These are phyloP conservation scores for Lolium rigidum DNA, from an alignment of 176 grass and related monocot species.

Conservation along the genomic window DNA sequence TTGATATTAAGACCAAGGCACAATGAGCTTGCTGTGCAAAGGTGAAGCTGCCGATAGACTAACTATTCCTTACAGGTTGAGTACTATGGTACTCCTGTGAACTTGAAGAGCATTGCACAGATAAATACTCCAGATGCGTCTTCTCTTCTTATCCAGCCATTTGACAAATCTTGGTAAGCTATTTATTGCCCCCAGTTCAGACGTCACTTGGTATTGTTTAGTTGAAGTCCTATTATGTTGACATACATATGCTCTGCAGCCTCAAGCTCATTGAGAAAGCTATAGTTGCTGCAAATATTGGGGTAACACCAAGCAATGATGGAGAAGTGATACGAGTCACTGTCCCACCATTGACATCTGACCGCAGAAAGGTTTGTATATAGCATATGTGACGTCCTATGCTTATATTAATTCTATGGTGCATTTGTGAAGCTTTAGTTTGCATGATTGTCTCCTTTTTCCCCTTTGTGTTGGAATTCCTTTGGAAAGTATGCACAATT, in stretches of 20 bases:
- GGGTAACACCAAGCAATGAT: slow-evolving; percentile 91
- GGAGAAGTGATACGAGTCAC: slow-evolving; percentile 83
- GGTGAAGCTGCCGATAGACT: neutral
- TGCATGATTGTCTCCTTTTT: neutral
- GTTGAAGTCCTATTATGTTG: slow-evolving; percentile 4
- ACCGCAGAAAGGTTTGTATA: slow-evolving; percentile 80
- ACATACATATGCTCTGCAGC: slow-evolving; percentile 48
- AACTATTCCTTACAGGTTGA: slow-evolving; percentile 71
- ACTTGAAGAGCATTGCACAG: slow-evolving; percentile 94
- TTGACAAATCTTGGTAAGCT: slow-evolving; percentile 89
- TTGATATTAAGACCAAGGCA: slow-evolving; percentile 6
- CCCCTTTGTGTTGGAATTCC: neutral
- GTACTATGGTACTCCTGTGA: slow-evolving; percentile 91
- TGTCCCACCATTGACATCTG: slow-evolving; percentile 88
- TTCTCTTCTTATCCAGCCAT: slow-evolving; percentile 95
- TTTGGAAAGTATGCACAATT: neutral
- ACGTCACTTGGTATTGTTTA: neutral
- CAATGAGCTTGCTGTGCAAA: neutral
- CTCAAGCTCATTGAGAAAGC: slow-evolving; percentile 97
- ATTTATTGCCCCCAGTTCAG: slow-evolving; percentile 26
- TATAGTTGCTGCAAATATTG: slow-evolving; percentile 90
- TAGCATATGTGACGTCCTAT: slow-evolving; percentile 5
- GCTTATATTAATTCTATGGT: neutral
- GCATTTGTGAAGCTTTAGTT: slow-evolving; percentile 30
- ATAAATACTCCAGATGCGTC: slow-evolving; percentile 90